Evolutionary conservation across 805 yeast species (phyloP).

Genomic region (Saccharomycopsis fermentans): DNA sequence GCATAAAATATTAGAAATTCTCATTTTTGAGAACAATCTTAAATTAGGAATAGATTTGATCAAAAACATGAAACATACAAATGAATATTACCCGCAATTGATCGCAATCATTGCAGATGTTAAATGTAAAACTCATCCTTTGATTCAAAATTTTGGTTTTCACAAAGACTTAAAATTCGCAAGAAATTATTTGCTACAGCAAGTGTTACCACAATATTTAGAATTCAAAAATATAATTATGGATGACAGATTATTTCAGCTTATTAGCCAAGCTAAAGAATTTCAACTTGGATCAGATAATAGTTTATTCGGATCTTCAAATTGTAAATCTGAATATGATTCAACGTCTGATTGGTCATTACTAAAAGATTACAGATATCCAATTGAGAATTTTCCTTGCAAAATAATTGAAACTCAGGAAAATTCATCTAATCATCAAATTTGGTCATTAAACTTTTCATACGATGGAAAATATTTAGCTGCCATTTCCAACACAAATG

Average conservation of each 20-base stretch:
- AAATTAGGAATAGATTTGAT: neutral
- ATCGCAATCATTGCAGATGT: neutral
- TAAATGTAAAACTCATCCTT: neutral
- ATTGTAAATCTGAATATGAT: slow-evolving; percentile 9
- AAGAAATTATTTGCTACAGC: neutral
- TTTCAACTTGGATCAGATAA: slow-evolving; percentile 27
- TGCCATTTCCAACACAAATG: slow-evolving; percentile 46
- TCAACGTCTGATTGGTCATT: slow-evolving; percentile 22
- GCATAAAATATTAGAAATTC: neutral
- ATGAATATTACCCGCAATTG: neutral
- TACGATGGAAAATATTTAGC: slow-evolving; percentile 68
- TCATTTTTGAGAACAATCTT: neutral
- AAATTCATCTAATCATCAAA: slow-evolving; percentile 41
- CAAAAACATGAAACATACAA: neutral
- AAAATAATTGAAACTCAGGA: slow-evolving; percentile 34
- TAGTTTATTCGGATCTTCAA: neutral
- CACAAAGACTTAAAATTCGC: neutral
- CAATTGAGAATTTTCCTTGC: slow-evolving; percentile 36
- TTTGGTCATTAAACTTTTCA: slow-evolving; percentile 75
- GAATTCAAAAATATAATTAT: neutral
- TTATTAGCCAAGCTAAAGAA: slow-evolving; percentile 41
- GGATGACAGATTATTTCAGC: slow-evolving; percentile 32
- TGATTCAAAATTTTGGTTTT: neutral
- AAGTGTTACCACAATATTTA: neutral
- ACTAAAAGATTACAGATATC: slow-evolving; percentile 29